Evolutionary conservation across 495 filamentous ascomycete species (phyloP).

Genomic region (Hypomontagnella submonticulosa): DNA sequence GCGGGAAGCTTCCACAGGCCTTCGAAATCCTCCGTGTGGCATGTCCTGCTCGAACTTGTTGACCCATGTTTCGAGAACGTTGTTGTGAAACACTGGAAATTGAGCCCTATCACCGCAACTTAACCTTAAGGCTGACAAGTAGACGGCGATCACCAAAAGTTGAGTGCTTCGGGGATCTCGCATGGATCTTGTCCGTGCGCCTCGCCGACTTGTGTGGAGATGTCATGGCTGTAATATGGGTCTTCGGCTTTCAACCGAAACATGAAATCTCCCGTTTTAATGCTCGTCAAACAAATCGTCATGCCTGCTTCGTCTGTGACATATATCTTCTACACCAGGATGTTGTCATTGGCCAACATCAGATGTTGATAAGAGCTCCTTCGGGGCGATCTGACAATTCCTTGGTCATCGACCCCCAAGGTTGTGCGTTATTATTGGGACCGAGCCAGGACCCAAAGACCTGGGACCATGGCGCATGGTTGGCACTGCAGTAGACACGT

Average conservation of each 20-base stretch:
- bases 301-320: slow-evolving; percentile 7
- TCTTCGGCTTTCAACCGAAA: slow-evolving; percentile 24
- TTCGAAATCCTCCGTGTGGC: slow-evolving; percentile 35
- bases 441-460: slow-evolving; percentile 9
- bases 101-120: slow-evolving; percentile 16
- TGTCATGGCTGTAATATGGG: slow-evolving; percentile 28
- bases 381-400: neutral
- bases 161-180: slow-evolving; percentile 38
- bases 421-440: neutral
- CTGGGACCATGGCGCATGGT: slow-evolving; percentile 3
- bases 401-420: neutral
- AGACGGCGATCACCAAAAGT: slow-evolving; percentile 33
- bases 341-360: slow-evolving; percentile 2
- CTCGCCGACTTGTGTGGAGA: slow-evolving; percentile 39
- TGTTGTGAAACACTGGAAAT: slow-evolving; percentile 32
- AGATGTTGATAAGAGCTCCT: neutral
- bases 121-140: slow-evolving; percentile 32
- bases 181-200: slow-evolving; percentile 39
- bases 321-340: neutral
- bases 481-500: slow-evolving; percentile 15
- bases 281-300: slow-evolving; percentile 1
- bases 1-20: slow-evolving; percentile 32
- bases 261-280: slow-evolving; percentile 7
- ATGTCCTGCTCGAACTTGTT: slow-evolving; percentile 17
- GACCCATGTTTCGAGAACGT: slow-evolving; percentile 38